These are phyloP conservation scores for Nepenthes gracilis DNA, from an alignment of 148 eudicot species.

Conservation along the genomic window DNA sequence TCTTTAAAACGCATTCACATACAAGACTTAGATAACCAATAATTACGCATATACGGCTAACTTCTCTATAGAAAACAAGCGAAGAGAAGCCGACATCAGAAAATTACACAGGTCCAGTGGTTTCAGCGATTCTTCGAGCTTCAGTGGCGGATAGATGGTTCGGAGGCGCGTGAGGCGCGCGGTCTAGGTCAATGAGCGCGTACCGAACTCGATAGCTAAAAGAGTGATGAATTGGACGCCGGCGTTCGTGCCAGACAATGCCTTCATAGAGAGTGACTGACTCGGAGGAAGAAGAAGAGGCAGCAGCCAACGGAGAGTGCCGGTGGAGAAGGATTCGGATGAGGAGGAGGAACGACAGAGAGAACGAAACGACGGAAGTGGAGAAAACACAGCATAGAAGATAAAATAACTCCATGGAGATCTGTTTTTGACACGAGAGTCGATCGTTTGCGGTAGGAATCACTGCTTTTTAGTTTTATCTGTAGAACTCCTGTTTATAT, in stretches of 20 bases:
- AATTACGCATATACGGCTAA: background rate
- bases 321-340: constrained; percentile 21
- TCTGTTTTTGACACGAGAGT: no score
- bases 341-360: constrained; percentile 41
- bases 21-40: background rate
- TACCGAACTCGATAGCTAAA: constrained; percentile 69
- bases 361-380: constrained; percentile 16
- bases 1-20: no score
- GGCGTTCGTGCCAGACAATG: constrained; percentile 85
- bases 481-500: no score
- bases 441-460: no score
- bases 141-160: constrained; percentile 44
- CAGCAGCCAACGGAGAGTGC: background rate
- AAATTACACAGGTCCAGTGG: constrained; percentile 68
- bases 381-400: constrained; percentile 35
- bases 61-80: background rate
- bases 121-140: constrained; percentile 39
- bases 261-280: constrained; percentile 54
- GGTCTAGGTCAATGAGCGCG: constrained; percentile 69
- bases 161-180: constrained; percentile 19
- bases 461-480: no score
- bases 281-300: constrained; percentile 5
- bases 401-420: constrained; percentile 35
- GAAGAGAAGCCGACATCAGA: background rate
- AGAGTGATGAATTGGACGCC: constrained; percentile 71